Evolutionary conservation across 129 eudicot species (phyloP).

Genomic region (Mikania micrantha): DNA sequence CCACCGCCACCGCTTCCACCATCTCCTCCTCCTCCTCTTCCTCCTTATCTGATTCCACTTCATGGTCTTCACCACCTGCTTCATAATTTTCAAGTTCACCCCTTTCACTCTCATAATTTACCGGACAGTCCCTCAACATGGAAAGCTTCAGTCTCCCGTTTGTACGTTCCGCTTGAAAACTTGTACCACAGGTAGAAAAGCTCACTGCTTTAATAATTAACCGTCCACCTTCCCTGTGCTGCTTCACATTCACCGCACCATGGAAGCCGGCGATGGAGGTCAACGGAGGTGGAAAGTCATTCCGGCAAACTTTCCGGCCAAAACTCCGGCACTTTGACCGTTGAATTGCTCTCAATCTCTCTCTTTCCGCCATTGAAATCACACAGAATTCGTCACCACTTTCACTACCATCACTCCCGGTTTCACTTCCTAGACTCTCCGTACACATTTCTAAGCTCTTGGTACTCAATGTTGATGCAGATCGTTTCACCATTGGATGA

Average conservation of each 20-base stretch:
- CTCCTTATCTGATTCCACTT: no score
- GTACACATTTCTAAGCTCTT: constrained; percentile 95
- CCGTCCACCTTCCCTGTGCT: constrained; percentile 76
- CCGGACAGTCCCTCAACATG: constrained; percentile 24
- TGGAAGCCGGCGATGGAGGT: constrained; percentile 61
- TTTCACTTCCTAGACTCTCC: constrained; percentile 77
- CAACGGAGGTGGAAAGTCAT: constrained; percentile 74
- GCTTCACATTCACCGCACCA: constrained; percentile 41
- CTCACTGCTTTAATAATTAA: constrained; percentile 58
- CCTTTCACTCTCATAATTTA: constrained; percentile 18
- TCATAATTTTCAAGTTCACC: constrained; percentile 1
- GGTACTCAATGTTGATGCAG: constrained; percentile 46
- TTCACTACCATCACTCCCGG: constrained; percentile 47
- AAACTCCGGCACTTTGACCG: constrained; percentile 19
- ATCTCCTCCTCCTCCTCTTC: neutral
- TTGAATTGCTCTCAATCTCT: constrained; percentile 15
- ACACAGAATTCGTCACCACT: constrained; percentile 34
- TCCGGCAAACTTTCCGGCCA: constrained; percentile 27
- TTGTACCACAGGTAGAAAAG: constrained; percentile 26
- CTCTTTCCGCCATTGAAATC: constrained; percentile 20
- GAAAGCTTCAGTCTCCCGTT: constrained; percentile 70
- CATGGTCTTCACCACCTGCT: no score
- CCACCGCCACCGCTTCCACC: neutral
- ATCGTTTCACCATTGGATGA: constrained; percentile 56
- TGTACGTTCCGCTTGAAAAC: constrained; percentile 54